phyloP scores from a whole-genome alignment of 1,139 yeast species.

The Suzukiozyma palmioleophila region DNA sequence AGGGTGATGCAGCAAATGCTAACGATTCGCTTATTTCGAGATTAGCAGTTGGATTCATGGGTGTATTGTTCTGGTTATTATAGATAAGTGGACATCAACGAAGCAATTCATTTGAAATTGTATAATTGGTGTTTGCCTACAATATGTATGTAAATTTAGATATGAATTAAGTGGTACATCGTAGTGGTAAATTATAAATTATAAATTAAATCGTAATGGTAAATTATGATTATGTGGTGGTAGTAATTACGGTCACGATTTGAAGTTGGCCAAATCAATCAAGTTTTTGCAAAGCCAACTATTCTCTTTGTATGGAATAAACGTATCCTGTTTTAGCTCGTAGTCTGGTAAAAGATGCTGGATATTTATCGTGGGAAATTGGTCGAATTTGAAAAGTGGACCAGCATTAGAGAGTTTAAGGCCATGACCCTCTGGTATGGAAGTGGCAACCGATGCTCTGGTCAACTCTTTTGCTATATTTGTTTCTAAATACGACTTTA shows the following conservation, averaged over 20 bases:
- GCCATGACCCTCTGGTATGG: constrained; percentile 6
- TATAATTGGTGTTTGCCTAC: not conserved
- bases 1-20: constrained; percentile 21
- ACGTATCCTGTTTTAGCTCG: not conserved
- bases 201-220: too few species aligned
- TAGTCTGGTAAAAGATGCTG: not conserved
- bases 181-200: too few species aligned
- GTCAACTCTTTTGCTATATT: constrained; percentile 9
- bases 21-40: constrained; percentile 14
- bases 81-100: constrained; percentile 6
- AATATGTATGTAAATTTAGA: too few species aligned
- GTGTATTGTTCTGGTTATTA: constrained; percentile 15
- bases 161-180: too few species aligned
- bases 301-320: not conserved
- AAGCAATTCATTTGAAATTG: constrained; percentile 1
- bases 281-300: not conserved
- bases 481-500: constrained; percentile 11
- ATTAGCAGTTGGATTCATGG: constrained; percentile 14
- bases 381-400: not conserved
- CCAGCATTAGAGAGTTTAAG: constrained; percentile 7
- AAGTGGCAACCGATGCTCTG: not conserved
- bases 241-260: too few species aligned
- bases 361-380: constrained; percentile 1
- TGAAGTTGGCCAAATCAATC: constrained; percentile 2
- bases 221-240: too few species aligned